Base-by-base conservation (phyloP, 2,329 filamentous ascomycete genomes). In the Ceratocystis variospora region DNA sequence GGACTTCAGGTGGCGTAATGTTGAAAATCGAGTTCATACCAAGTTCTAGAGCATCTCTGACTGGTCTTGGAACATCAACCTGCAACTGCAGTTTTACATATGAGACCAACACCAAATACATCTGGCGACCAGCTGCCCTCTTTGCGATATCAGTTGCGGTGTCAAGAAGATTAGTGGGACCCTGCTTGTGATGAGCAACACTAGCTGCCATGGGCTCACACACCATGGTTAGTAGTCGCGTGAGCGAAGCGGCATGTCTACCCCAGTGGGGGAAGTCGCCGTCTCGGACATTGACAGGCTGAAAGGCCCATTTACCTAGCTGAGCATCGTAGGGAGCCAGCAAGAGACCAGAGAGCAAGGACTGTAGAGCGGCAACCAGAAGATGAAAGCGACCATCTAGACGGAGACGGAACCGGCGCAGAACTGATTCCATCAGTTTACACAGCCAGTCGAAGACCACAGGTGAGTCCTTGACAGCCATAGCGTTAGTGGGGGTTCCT, bases 71-170 rank as follows among this genome's bases (percentile, higher is more conserved):
- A 65, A 86, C 78, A 37, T 77, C 76, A 63, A 76, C 75, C 71
- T 85, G 82, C 5, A 87, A 79, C 73, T 86, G 83, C 69, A 86
- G 75, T 74, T 81, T 82, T 69, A 86, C 77, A 71, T 86, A 87
- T 65, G 79, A 75, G 75, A 83, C 80, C 55, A 87, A 72, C 5
- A 87, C 74, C 37, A 83, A 74, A 70, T 84, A 84, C 80, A 87
- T 85, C 73, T 85, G 79, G 69, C 82, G 78, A 3, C 83, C 83
- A 0, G 83, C 83, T 5, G 81, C 82, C 17, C 82, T 79, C 75
- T 85, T 86, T 22, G 83, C 84, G 37, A 78, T 79, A 69, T 84
- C 83, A 1, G 80, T 83, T 1, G 83, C 83, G 28, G 83, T 85
- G 71, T 84, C 82, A 31, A 87, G 77, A 17, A 75, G 72, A 37